A percentile compares a stretch with the other conserved stretches of the same genome.
These are phyloP conservation scores for Knoxia roxburghii DNA, from an alignment of 257 asterid species.

Conservation along the genomic window DNA sequence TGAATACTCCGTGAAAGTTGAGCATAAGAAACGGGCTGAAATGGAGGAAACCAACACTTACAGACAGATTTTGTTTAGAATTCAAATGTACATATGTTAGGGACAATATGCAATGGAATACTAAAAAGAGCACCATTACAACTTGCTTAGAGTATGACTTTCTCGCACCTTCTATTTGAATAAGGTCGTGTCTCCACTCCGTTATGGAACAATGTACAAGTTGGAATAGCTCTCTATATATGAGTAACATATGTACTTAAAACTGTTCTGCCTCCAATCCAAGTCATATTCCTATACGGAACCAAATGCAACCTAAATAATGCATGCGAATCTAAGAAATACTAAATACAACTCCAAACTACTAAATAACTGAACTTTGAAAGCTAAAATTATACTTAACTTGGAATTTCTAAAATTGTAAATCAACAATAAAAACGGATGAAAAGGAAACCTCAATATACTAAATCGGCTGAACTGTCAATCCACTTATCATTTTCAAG, in stretches of 20 bases:
- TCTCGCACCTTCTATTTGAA: background rate
- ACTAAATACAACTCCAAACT: background rate
- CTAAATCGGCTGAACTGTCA: background rate
- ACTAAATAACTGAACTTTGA: background rate
- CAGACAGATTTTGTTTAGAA: conserved; percentile 12
- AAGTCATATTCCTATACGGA: background rate
- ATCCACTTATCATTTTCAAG: background rate
- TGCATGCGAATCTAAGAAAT: background rate
- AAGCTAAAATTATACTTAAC: background rate
- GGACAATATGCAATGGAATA: background rate
- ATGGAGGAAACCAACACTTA: conserved; percentile 11
- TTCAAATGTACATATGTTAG: conserved; percentile 12
- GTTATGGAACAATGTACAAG: background rate
- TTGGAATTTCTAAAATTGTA: background rate
- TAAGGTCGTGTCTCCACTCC: background rate
- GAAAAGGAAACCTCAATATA: background rate
- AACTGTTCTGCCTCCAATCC: background rate
- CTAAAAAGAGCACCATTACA: background rate
- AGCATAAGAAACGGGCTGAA: conserved; percentile 95
- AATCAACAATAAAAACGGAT: background rate
- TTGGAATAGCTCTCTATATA: too few relatives aligned
- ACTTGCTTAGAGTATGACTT: background rate
- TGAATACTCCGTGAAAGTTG: conserved; percentile 99
- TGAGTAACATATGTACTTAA: background rate
- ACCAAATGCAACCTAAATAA: background rate